Percentiles rank a stretch among this genome's conserved stretches.
phyloP scores from a whole-genome alignment of 2,329 filamentous ascomycete genomes.

The Capronia americana region DNA sequence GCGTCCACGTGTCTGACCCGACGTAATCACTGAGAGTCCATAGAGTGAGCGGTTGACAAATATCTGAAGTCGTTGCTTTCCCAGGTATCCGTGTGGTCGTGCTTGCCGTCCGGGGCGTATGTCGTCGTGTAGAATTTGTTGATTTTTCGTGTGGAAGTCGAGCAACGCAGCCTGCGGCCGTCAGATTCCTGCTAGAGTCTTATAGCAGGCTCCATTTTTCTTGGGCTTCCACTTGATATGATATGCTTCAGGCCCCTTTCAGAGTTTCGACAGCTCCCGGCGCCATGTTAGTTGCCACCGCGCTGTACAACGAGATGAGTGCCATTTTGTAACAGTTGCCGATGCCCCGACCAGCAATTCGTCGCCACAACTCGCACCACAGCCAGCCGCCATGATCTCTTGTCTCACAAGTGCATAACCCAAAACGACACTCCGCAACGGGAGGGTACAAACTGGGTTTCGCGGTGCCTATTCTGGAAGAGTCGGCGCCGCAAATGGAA shows the following conservation, averaged over 20 bases:
- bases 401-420: slow-evolving; percentile 6
- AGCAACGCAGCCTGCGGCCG: not conserved
- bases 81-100: not conserved
- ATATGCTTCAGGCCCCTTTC: not conserved
- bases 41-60: not conserved
- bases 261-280: not conserved
- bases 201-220: slow-evolving; percentile 5
- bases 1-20: not conserved
- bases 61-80: not conserved
- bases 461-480: not conserved
- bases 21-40: not conserved
- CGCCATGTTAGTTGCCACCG: not conserved
- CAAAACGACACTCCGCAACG: not conserved
- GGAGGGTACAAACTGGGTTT: not conserved
- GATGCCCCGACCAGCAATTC: not conserved
- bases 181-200: not conserved
- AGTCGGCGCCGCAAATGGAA: not conserved
- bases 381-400: slow-evolving; percentile 1
- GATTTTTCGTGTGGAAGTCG: not conserved
- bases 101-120: not conserved
- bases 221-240: not conserved
- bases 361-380: not conserved
- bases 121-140: not conserved
- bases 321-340: not conserved
- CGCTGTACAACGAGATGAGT: not conserved